phyloP scores from a whole-genome alignment of 768 basidiomycete genomes.

The Butyriboletus loyo region DNA sequence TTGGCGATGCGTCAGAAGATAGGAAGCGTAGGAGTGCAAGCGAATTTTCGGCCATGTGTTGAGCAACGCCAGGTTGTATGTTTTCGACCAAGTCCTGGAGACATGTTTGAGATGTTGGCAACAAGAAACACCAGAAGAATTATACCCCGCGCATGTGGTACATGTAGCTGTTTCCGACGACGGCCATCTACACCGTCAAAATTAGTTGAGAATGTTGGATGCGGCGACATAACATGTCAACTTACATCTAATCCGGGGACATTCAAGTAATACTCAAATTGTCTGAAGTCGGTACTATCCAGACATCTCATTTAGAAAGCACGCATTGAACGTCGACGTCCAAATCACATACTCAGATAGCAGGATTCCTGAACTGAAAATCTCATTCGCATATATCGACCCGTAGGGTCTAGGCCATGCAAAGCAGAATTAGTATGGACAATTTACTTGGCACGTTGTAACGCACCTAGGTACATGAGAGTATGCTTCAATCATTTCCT shows the following conservation, averaged over 20 bases:
- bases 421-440: background rate
- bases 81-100: slow-evolving; percentile 71
- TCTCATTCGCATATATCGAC: slow-evolving; percentile 84
- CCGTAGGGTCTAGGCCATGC: slow-evolving; percentile 67
- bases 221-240: background rate
- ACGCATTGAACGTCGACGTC: background rate
- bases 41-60: slow-evolving; percentile 90
- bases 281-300: slow-evolving; percentile 87
- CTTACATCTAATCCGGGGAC: slow-evolving; percentile 88
- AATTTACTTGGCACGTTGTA: background rate
- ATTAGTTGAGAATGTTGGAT: background rate
- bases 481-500: slow-evolving; percentile 93
- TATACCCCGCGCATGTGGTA: slow-evolving; percentile 88
- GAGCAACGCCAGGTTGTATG: slow-evolving; percentile 78
- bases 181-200: slow-evolving; percentile 63
- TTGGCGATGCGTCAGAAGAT: slow-evolving; percentile 63
- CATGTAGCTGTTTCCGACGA: slow-evolving; percentile 88
- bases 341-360: slow-evolving; percentile 71
- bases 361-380: slow-evolving; percentile 89
- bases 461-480: slow-evolving; percentile 72
- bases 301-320: slow-evolving; percentile 3
- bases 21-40: slow-evolving; percentile 76
- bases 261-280: slow-evolving; percentile 87
- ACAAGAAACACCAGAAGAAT: background rate
- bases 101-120: background rate